Conservation (phyloP, 257 asterid genomes). For the Solanum corneliomulleri region DNA sequence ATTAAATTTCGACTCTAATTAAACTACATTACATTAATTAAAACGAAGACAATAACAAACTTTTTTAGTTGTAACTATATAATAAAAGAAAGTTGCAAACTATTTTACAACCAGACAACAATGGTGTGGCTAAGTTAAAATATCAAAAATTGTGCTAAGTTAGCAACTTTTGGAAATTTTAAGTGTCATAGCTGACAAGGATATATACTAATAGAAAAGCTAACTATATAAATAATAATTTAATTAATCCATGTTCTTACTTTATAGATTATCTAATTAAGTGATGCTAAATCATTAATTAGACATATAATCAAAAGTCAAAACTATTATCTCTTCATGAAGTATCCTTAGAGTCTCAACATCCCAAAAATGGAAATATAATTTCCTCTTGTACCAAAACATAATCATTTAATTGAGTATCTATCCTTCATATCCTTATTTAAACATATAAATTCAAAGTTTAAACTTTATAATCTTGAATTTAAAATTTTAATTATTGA, state of each 20-base stretch:
- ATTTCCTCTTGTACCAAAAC: neutral
- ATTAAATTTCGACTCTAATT: neutral
- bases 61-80: neutral
- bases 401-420: neutral
- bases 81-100: neutral
- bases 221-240: neutral
- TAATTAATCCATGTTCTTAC: neutral
- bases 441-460: no score
- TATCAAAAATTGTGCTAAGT: neutral
- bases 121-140: neutral
- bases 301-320: neutral
- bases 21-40: no score
- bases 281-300: neutral
- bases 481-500: no score
- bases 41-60: neutral
- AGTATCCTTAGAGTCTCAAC: neutral
- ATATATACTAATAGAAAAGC: neutral
- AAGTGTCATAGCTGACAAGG: neutral
- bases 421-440: neutral
- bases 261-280: neutral
- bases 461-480: fast-evolving
- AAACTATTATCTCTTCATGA: no score
- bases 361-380: neutral
- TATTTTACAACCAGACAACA: neutral
- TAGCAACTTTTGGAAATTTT: neutral